Conservation (phyloP, 2,329 filamentous ascomycete genomes). For the Diplodia scrobiculata region DNA sequence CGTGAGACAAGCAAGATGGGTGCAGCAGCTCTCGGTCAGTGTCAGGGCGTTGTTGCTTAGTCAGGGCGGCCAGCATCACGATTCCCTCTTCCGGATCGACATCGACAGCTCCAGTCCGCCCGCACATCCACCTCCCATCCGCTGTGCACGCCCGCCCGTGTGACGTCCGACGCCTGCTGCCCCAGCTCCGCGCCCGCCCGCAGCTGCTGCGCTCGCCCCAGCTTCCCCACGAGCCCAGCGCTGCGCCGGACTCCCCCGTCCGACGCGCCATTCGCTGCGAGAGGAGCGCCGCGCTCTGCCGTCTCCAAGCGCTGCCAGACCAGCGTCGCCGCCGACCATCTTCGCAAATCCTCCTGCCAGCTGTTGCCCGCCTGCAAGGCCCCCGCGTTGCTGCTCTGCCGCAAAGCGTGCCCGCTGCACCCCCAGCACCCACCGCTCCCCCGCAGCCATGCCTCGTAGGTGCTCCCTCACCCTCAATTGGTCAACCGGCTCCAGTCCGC, state of each 20-base stretch:
- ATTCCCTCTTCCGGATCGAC: conserved; percentile 28
- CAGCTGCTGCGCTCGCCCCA: neutral
- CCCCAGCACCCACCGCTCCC: conserved; percentile 8
- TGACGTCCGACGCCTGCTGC: neutral
- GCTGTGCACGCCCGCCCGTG: conserved; percentile 19
- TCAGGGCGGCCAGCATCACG: conserved; percentile 26
- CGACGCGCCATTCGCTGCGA: conserved; percentile 20
- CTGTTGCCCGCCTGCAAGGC: conserved; percentile 6
- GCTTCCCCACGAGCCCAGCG: neutral
- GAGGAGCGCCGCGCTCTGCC: conserved; percentile 14
- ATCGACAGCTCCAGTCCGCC: conserved; percentile 21
- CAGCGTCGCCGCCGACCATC: conserved; percentile 4
- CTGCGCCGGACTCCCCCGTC: conserved; percentile 7
- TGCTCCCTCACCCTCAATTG: conserved; percentile 27
- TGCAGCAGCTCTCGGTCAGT: neutral
- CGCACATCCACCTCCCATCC: conserved; percentile 16
- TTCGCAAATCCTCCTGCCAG: conserved; percentile 20
- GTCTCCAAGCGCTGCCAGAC: conserved; percentile 7
- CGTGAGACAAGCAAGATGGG: conserved; percentile 1
- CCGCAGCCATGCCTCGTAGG: conserved; percentile 29
- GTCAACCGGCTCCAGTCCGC: neutral
- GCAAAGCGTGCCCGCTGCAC: neutral
- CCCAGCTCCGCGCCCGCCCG: conserved; percentile 9
- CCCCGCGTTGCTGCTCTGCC: neutral
- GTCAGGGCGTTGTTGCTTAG: conserved; percentile 8